Percentiles rank a stretch among this genome's conserved stretches.
Conservation (phyloP, 1,139 yeast species). For the Hemisphaericaspora xylofermentans region DNA sequence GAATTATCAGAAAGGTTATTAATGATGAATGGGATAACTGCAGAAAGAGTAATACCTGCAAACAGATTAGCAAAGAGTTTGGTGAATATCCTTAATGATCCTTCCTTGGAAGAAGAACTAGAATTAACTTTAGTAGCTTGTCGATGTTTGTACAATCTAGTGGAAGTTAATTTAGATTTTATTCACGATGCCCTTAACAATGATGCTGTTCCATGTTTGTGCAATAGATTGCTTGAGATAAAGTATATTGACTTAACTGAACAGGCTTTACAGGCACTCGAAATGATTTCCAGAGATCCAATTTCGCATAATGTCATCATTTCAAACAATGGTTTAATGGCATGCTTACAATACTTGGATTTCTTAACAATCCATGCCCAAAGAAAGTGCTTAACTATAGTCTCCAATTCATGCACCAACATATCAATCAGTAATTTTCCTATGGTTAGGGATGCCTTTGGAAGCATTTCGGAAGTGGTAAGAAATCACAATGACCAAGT, state of each 20-base stretch:
- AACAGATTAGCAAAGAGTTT: constrained; percentile 55
- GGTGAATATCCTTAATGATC: constrained; percentile 59
- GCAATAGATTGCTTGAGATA: constrained; percentile 69
- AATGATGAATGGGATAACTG: constrained; percentile 66
- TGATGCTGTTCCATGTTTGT: constrained; percentile 66
- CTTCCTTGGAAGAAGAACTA: constrained; percentile 59
- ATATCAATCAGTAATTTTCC: constrained; percentile 46
- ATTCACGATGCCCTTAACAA: constrained; percentile 63
- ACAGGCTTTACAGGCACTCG: constrained; percentile 79
- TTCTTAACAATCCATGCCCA: constrained; percentile 91
- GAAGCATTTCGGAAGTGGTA: constrained; percentile 61
- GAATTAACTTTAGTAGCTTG: constrained; percentile 84
- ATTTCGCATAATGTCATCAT: constrained; percentile 51
- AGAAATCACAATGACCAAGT: constrained; percentile 56
- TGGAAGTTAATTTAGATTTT: constrained; percentile 74
- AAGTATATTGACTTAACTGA: constrained; percentile 89
- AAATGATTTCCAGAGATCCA: constrained; percentile 59
- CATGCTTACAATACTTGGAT: constrained; percentile 75
- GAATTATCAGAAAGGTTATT: constrained; percentile 62
- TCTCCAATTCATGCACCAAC: constrained; percentile 69
- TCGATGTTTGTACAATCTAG: constrained; percentile 76
- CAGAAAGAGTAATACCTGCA: constrained; percentile 67
- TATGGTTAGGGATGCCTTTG: constrained; percentile 57
- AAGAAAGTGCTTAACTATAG: constrained; percentile 73
- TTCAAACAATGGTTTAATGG: constrained; percentile 59